These are phyloP conservation scores for Arachnomyces sp. DNA, from an alignment of 2,329 filamentous ascomycete genomes.

Conservation along the genomic window DNA sequence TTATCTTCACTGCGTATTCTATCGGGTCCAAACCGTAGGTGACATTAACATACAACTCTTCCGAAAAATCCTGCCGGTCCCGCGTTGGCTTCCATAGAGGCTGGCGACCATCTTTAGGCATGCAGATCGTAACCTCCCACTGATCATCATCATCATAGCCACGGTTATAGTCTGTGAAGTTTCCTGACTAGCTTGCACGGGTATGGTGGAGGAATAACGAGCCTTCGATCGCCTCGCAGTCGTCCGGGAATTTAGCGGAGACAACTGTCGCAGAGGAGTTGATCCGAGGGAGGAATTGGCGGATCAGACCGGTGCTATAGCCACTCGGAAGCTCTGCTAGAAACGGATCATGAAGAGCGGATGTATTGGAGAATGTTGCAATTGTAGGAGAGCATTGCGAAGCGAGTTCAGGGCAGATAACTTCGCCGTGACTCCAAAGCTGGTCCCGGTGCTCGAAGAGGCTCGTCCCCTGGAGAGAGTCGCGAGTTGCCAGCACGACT, in stretches of 20 bases:
- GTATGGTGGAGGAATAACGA: constrained; percentile 16
- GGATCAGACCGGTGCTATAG: constrained; percentile 20
- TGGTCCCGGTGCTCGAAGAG: too few species aligned
- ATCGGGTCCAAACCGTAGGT: constrained; percentile 2
- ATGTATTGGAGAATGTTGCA: too few species aligned
- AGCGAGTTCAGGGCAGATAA: too few species aligned
- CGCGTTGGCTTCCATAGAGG: constrained; percentile 22
- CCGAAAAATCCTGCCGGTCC: constrained; percentile 23
- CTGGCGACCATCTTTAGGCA: constrained; percentile 16
- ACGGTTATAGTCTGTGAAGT: too few species aligned
- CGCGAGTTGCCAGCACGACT: too few species aligned
- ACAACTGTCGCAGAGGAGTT: constrained; percentile 17
- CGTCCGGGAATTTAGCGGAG: constrained; percentile 15
- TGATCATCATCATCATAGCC: too few species aligned
- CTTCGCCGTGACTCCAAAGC: too few species aligned
- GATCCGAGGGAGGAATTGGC: constrained; percentile 23
- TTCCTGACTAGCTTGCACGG: background rate
- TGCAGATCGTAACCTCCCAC: constrained; percentile 20
- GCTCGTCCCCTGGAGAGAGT: too few species aligned
- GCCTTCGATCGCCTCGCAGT: constrained; percentile 13
- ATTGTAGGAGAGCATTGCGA: too few species aligned
- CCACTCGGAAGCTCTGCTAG: constrained; percentile 16
- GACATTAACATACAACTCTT: constrained; percentile 23
- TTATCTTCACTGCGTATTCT: constrained; percentile 8
- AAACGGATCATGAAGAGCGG: constrained; percentile 15